These are phyloP conservation scores for Nemania sp. DNA, from an alignment of 2,329 filamentous ascomycete species.

Conservation along the genomic window DNA sequence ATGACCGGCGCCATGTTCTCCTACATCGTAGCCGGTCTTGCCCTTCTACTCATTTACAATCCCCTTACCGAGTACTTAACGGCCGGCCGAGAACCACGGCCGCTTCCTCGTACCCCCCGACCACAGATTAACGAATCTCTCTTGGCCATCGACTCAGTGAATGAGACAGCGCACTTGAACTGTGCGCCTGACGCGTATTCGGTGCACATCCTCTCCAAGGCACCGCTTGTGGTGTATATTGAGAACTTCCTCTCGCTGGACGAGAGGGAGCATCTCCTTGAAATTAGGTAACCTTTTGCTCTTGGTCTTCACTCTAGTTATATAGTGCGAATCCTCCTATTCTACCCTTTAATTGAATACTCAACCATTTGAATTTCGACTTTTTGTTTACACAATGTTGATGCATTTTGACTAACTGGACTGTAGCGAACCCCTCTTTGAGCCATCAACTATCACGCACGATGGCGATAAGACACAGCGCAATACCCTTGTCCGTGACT, in stretches of 20 bases:
- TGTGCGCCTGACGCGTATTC: conserved; percentile 49
- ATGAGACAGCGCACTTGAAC: conserved; percentile 37
- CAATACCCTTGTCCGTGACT: conserved; percentile 53
- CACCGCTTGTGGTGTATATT: conserved; percentile 57
- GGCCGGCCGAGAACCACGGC: conserved; percentile 29
- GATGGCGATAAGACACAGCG: conserved; percentile 48
- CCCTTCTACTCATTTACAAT: conserved; percentile 48
- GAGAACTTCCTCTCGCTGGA: conserved; percentile 52
- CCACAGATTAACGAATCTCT: conserved; percentile 55
- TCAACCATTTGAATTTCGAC: too few relatives aligned
- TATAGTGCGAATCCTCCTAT: too few relatives aligned
- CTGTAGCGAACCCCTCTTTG: conserved; percentile 50
- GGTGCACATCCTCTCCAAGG: conserved; percentile 52
- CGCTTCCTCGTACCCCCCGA: conserved; percentile 44
- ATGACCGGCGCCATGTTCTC: conserved; percentile 45
- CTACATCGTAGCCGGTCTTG: conserved; percentile 49
- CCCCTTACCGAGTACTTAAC: conserved; percentile 47
- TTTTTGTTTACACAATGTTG: too few relatives aligned
- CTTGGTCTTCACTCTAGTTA: too few relatives aligned
- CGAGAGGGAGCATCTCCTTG: conserved; percentile 52
- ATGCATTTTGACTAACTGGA: conserved; percentile 5
- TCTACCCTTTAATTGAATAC: too few relatives aligned
- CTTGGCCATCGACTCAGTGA: conserved; percentile 50
- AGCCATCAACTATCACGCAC: conserved; percentile 54
- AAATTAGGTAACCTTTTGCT: conserved; percentile 54